Evolutionary conservation across 2,329 filamentous ascomycete species (phyloP), one percentile per base, ranked within the genome.

Genomic region (Colletotrichum truncatum): DNA sequence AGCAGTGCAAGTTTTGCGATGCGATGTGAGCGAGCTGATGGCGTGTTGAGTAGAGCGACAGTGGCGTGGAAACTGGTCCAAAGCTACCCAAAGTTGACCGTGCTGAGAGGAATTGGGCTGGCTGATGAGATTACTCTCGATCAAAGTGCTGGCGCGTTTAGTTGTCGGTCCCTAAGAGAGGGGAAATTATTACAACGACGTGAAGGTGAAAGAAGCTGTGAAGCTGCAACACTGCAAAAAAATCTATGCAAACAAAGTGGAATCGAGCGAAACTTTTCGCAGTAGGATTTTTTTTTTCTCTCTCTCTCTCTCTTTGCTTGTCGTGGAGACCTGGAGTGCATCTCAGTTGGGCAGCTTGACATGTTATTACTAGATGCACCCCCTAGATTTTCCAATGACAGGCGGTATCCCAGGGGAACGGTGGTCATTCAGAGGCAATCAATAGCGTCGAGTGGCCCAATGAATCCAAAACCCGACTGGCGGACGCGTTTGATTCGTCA

Each of bases 401-500:
- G 43, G 23, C 49, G 34, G 63, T 66, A 56, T 66, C 63, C 57
- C 34, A 51, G 57, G 63, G 57, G 23, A 64, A 66, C 57, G 18
- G 34, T 45, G 49, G 41, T 63, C 57, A 43, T 51, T 32, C 49
- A 28, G 21, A 12, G 28, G 38, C 18, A 39, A 21, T 26, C 16
- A 16, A 23, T 46, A 38, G 46, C 26, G 26, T 21, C 46, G 46
- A 53, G 23, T 64, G 63, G 49, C 23, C 23, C 65, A 64, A 67
- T 67, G 66, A 63, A 71, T 68, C 68, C 70, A 68, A 72, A 72
- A 72, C 69, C 48, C 38, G 56, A 39, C 30, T 65, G 66, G 68
- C 52, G 64, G 69, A 64, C 64, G 66, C 34, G 18, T 49, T 23
- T 71, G 70, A 72, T 74, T 75, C 72, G 73, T 11, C 6, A 2